Evolutionary conservation across 2,329 filamentous ascomycete species (phyloP).

Genomic region (Alternaria triticina): DNA sequence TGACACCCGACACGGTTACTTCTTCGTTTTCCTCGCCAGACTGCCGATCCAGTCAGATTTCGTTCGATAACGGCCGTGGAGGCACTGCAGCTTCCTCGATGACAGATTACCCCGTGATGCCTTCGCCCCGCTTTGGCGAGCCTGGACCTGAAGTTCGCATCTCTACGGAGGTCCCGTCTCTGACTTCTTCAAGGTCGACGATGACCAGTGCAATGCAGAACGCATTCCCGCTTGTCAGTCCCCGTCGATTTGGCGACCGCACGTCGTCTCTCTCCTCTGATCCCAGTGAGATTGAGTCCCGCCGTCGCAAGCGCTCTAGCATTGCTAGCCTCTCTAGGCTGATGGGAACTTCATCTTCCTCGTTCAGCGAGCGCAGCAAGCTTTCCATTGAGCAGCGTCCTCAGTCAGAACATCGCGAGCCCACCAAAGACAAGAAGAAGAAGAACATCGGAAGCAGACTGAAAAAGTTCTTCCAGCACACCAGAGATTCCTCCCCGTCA

Average conservation of each 20-base stretch:
- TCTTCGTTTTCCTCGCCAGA: constrained; percentile 69
- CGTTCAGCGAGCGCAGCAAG: constrained; percentile 75
- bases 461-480: constrained; percentile 72
- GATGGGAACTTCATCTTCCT: constrained; percentile 66
- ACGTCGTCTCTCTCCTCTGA: constrained; percentile 52
- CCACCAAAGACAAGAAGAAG: constrained; percentile 71
- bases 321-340: constrained; percentile 78
- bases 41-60: constrained; percentile 65
- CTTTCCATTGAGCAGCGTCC: constrained; percentile 68
- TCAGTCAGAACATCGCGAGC: constrained; percentile 59
- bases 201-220: constrained; percentile 73
- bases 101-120: constrained; percentile 73
- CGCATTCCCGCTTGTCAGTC: constrained; percentile 50
- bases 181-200: constrained; percentile 78
- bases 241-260: constrained; percentile 52
- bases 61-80: constrained; percentile 72
- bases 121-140: constrained; percentile 74
- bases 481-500: constrained; percentile 39
- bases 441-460: constrained; percentile 73
- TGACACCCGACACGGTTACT: constrained; percentile 69
- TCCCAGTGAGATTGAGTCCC: constrained; percentile 51
- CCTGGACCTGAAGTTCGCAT: constrained; percentile 74
- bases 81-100: constrained; percentile 78
- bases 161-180: constrained; percentile 76
- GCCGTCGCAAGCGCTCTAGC: constrained; percentile 75